Conservation (phyloP, 2,329 filamentous ascomycete species). For the Penicillium nordicum region DNA sequence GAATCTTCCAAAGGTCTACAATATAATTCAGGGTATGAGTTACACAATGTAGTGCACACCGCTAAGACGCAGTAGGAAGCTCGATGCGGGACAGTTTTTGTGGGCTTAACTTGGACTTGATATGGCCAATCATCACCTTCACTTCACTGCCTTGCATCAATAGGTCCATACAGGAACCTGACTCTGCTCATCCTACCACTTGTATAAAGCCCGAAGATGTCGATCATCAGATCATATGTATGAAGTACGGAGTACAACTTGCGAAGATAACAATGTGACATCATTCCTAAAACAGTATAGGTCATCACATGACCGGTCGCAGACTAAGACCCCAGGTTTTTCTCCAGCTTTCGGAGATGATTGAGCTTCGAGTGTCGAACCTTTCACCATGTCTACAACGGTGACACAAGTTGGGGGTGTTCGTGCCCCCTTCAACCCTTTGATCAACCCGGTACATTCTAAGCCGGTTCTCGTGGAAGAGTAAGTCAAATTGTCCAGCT, state of each 20-base stretch:
- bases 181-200: no score
- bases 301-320: slow-evolving; percentile 6
- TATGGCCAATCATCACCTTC: not conserved
- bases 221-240: not conserved
- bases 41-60: not conserved
- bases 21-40: not conserved
- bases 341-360: not conserved
- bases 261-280: slow-evolving; percentile 6
- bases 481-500: slow-evolving; percentile 32
- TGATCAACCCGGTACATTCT: slow-evolving; percentile 50
- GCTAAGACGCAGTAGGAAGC: not conserved
- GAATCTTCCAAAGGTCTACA: no score
- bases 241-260: no score
- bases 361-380: not conserved
- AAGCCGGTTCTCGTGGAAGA: slow-evolving; percentile 51
- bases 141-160: not conserved
- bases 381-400: slow-evolving; percentile 11
- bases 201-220: no score
- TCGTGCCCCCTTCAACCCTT: slow-evolving; percentile 45
- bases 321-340: not conserved
- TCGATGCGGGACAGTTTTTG: not conserved
- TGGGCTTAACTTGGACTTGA: not conserved
- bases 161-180: no score
- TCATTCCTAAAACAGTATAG: slow-evolving; percentile 14
- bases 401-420: slow-evolving; percentile 15